Conservation (phyloP, 139 green algal genomes). For the Desmodesmus armatus region DNA sequence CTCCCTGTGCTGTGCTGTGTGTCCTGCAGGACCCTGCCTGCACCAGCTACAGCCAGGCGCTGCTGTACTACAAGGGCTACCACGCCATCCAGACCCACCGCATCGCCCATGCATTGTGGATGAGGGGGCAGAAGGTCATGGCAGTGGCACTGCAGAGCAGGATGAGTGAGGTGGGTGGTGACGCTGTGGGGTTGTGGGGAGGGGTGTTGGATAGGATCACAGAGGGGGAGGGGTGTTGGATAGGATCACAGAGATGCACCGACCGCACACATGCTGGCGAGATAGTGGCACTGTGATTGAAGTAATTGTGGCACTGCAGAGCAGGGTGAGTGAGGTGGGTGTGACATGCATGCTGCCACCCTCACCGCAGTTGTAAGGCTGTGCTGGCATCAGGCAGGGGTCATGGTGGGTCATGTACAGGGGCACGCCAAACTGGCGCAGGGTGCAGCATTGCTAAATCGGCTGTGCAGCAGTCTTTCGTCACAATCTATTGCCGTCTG, state of each 20-base stretch:
- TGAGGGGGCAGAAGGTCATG: slow-evolving; percentile 79
- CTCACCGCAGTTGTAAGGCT: too few species aligned
- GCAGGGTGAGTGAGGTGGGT: slow-evolving; percentile 63
- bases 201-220: slow-evolving; percentile 55
- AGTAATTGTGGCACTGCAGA: slow-evolving; percentile 85
- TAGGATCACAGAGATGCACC: too few species aligned
- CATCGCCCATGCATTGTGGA: slow-evolving; percentile 93
- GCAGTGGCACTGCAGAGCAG: slow-evolving; percentile 83
- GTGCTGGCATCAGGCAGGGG: too few species aligned
- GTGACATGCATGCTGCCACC: slow-evolving; percentile 15
- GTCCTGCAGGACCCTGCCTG: slow-evolving; percentile 83
- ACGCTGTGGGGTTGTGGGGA: neutral
- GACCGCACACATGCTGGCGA: too few species aligned
- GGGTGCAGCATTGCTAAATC: neutral
- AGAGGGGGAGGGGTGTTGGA: too few species aligned
- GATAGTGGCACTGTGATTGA: too few species aligned
- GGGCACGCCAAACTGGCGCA: neutral
- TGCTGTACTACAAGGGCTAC: slow-evolving; percentile 97
- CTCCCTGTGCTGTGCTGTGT: neutral
- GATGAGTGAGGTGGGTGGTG: slow-evolving; percentile 61
- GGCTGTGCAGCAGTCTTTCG: neutral
- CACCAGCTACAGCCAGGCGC: slow-evolving; percentile 73
- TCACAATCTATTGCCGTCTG: neutral
- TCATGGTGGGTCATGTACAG: neutral
- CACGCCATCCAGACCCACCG: slow-evolving; percentile 94